Evolutionary conservation across 2,329 filamentous ascomycete genomes (phyloP).

Genomic region (Bipolaris oryzae): DNA sequence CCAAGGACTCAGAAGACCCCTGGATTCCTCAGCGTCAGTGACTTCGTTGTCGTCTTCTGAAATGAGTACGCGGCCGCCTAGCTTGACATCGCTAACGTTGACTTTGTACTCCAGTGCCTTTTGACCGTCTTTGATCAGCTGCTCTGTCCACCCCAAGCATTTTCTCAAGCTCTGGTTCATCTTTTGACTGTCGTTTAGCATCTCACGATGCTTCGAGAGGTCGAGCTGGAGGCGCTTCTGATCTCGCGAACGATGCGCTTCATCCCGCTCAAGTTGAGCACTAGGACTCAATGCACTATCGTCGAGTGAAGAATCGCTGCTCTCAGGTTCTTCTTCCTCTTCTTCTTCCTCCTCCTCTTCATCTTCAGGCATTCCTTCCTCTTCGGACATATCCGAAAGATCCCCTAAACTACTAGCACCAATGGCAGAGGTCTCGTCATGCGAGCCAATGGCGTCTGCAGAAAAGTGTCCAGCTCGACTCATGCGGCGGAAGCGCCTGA

Average conservation of each 20-base stretch:
- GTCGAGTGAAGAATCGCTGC: constrained; percentile 58
- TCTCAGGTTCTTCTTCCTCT: constrained; percentile 55
- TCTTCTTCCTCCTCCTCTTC: constrained; percentile 51
- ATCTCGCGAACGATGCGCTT: constrained; percentile 70
- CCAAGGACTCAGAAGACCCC: constrained; percentile 47
- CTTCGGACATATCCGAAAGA: constrained; percentile 47
- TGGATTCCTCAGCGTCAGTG: constrained; percentile 25
- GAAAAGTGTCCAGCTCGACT: constrained; percentile 80
- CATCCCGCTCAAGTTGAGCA: constrained; percentile 51
- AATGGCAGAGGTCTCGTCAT: constrained; percentile 50
- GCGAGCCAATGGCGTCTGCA: constrained; percentile 57
- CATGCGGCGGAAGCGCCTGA: constrained; percentile 84
- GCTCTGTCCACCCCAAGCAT: constrained; percentile 88
- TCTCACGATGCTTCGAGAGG: constrained; percentile 83
- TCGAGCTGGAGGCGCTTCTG: constrained; percentile 85
- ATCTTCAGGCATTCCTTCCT: constrained; percentile 38
- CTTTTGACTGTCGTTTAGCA: constrained; percentile 88
- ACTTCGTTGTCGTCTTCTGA: constrained; percentile 64
- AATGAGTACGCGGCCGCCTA: constrained; percentile 79
- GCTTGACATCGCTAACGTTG: constrained; percentile 75
- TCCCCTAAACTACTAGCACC: constrained; percentile 45
- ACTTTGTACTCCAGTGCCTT: constrained; percentile 87
- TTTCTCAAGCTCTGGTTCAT: constrained; percentile 93
- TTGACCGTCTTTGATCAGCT: constrained; percentile 84
- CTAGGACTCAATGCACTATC: constrained; percentile 53